Base-by-base conservation (phyloP, 768 basidiomycete genomes). In the Boletellus emodensis region DNA sequence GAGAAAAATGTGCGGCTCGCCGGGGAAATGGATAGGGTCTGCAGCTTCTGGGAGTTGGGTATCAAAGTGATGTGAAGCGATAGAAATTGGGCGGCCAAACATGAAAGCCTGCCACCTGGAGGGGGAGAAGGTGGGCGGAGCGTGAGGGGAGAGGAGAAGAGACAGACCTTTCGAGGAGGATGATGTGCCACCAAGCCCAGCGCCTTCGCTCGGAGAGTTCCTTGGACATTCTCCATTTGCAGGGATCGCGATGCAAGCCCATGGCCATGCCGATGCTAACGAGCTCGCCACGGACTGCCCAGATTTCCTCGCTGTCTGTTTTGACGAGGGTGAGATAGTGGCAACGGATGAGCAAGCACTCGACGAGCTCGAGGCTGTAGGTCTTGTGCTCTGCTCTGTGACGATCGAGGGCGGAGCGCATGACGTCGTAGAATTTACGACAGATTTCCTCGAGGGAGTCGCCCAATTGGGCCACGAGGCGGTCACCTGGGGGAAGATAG, bases 121-220 rank as follows among this genome's bases (percentile, higher is more conserved):
- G 9, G 40, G 9, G 40, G 37, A 51, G 33, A 37, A 10, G 44
- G 52, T 55, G 46, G 51, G 43, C 41, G 44, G 26, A 33, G 40
- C n/a, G 54, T 4, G 46, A 47, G 11, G 10, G 32, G 32, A 49
- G 55, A 51, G 38, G 13, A 46, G 22, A 7, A 46, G 35, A 20
- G n/a, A 60, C 79, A 33, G 46, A 86, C 87, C 88, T 75, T 71
- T 91, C 90, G 30, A 90, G 75, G 46, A 89, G 72, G 34, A 92
- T 69, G 53, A 89, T 87, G 67, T 92, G 87, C 90, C 90, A 92
- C 90, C 90, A 92, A 7, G 87, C 87, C 90, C 90, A 91, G 47
- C 90, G 75, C 44, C 90, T 75, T 50, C 90, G 77, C 64, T 91
- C 90, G 33, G 87, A 84, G 10, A 83, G 70, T 51, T 82, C 82